Conservation (phyloP, 164 flowering plant genomes). For the Vitis riparia region DNA sequence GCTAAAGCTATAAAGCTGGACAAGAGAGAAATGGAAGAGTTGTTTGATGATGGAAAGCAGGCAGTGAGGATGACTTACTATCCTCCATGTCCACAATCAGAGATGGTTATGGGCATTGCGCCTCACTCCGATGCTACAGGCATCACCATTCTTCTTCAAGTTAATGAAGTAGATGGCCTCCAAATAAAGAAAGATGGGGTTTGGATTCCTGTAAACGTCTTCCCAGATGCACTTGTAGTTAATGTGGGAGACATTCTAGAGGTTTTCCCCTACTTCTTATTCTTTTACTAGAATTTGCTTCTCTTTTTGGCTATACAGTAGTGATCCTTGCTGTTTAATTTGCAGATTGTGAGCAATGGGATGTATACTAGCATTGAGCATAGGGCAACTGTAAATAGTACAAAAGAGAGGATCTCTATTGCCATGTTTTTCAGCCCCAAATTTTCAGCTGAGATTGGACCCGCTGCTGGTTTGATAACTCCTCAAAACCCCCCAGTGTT, state of each 20-base stretch:
- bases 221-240: too few relatives aligned
- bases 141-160: too few relatives aligned
- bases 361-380: conserved; percentile 25
- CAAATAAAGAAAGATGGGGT: background rate
- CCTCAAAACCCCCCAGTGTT: conserved; percentile 4
- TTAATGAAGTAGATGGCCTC: too few relatives aligned
- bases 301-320: too few relatives aligned
- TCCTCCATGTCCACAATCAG: too few relatives aligned
- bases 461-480: conserved; percentile 7
- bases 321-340: background rate
- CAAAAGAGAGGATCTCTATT: conserved; percentile 26
- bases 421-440: conserved; percentile 16
- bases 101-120: too few relatives aligned
- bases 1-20: background rate
- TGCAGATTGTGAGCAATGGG: conserved; percentile 30
- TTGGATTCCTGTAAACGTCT: too few relatives aligned
- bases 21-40: background rate
- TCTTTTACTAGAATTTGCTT: too few relatives aligned
- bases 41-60: conserved; percentile 6
- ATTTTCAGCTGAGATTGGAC: conserved; percentile 7
- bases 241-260: too few relatives aligned
- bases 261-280: too few relatives aligned
- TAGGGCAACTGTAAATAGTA: conserved; percentile 17
- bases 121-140: too few relatives aligned
- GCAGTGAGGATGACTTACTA: too few relatives aligned